Percentiles rank a stretch among this genome's conserved stretches.
These are phyloP conservation scores for Syzygium syzygioides DNA, from an alignment of 441 rosid genomes.

Conservation along the genomic window DNA sequence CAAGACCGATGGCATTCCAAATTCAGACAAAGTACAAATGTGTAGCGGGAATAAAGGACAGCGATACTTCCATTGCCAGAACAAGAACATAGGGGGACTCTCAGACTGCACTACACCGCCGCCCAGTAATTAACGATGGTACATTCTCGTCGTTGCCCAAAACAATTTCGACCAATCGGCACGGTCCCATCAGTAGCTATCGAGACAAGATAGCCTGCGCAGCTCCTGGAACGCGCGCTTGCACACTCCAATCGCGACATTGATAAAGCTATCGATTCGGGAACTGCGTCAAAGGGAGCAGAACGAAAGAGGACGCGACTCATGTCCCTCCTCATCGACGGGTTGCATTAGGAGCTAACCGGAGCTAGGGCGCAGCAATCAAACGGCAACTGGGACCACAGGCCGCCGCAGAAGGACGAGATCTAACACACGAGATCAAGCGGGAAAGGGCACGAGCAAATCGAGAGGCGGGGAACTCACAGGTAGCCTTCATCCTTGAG, in stretches of 20 bases:
- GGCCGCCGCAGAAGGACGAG: constrained; percentile 1
- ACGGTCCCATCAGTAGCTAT: neutral
- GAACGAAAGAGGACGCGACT: neutral
- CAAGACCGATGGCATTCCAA: neutral
- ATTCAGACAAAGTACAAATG: neutral
- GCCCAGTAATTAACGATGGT: neutral
- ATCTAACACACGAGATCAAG: neutral
- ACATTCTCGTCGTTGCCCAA: neutral
- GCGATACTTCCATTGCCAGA: neutral
- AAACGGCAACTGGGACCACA: neutral
- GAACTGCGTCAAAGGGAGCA: neutral
- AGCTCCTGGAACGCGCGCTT: neutral
- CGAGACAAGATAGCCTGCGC: neutral
- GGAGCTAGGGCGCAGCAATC: neutral
- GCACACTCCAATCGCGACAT: neutral
- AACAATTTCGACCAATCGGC: neutral
- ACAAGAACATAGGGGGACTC: neutral
- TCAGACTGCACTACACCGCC: neutral
- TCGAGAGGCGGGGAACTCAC: constrained; percentile 27
- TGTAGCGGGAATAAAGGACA: neutral
- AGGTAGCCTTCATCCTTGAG: constrained; percentile 69
- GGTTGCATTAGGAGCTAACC: neutral
- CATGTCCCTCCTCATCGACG: neutral
- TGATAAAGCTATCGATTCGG: neutral
- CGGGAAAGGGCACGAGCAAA: neutral